Base-by-base conservation (phyloP, 2,329 filamentous ascomycete species). In the Epichloe festucae region DNA sequence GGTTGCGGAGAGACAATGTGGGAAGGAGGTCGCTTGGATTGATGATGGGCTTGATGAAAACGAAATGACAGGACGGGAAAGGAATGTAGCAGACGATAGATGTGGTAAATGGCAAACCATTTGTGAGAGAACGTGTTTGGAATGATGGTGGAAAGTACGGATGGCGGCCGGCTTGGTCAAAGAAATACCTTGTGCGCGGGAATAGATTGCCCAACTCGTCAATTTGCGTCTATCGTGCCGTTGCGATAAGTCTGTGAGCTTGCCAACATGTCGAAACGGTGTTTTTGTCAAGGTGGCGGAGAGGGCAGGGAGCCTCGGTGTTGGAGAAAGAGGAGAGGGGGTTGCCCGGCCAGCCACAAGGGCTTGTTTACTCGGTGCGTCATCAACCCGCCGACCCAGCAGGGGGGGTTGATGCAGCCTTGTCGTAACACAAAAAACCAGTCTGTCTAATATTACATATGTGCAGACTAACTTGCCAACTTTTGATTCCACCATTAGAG, bases 321-420 rank as follows among this genome's bases (percentile, higher is more conserved):
- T 8, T n/a, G 49, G 53, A 43, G 5, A 17, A 5, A 45, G 43
- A 8, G 43, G 17, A 47, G 56, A 21, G 3, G 49, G 52, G 51
- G 56, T 59, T 59, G 57, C 52, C 44, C 21, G 57, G 56, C 48
- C 52, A 55, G 51, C 42, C n/a, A 12, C 5, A 14, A 11, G 3
- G 3, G 7, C 31, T 31, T 65, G 39, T 63, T 67, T 66, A 66
- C 62, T 60, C 58, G 36, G 56, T 61, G 66, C 63, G 65, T 66
- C 64, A 67, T 61, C 48, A 23, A 23, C 15, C 5, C 11, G 11
- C 34, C 7, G 5, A 17, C 42, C 43, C 39, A 34, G 52, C 40
- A 50, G 17, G 49, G 35, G 21, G 23, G 5, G 23, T 12, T 27
- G 27, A 27, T 27, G 27, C 27, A 27, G 7, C 27, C 27, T 27